phyloP scores from a whole-genome alignment of 1,284 basidiomycete genomes.

The Lentinula novae-zelandiae region DNA sequence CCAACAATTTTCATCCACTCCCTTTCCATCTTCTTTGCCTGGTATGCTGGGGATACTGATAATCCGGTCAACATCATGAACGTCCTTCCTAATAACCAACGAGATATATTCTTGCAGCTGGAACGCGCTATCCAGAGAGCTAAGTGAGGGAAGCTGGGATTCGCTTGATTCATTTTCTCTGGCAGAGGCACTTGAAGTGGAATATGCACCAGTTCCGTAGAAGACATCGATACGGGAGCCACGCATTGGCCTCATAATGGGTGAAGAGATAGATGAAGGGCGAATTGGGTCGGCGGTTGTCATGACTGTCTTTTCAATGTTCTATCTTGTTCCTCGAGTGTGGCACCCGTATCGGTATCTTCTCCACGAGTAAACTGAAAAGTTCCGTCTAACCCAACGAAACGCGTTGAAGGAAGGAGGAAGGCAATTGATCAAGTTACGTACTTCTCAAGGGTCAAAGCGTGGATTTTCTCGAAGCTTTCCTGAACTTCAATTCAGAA shows the following conservation, averaged over 20 bases:
- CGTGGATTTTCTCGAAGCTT: too few relatives aligned
- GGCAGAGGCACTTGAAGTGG: not conserved
- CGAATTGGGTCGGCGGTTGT: conserved; percentile 22
- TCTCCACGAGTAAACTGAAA: too few relatives aligned
- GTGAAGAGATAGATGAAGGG: conserved; percentile 53
- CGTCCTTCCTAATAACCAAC: conserved; percentile 78
- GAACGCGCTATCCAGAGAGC: conserved; percentile 84
- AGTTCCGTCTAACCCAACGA: too few relatives aligned
- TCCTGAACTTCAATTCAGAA: too few relatives aligned
- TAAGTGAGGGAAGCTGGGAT: conserved; percentile 47
- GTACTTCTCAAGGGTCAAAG: too few relatives aligned
- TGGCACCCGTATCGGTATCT: too few relatives aligned
- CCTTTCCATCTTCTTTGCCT: conserved; percentile 33
- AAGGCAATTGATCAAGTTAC: too few relatives aligned
- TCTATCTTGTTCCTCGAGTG: too few relatives aligned
- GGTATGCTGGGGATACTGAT: conserved; percentile 60
- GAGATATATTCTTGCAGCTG: conserved; percentile 95
- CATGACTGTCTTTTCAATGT: not conserved
- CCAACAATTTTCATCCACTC: conserved; percentile 85
- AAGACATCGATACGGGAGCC: conserved; percentile 75
- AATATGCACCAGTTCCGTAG: conserved; percentile 35
- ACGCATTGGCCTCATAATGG: conserved; percentile 28
- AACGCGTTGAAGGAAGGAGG: too few relatives aligned
- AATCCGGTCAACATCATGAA: conserved; percentile 84
- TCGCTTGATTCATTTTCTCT: not conserved